Evolutionary conservation across 2,329 filamentous ascomycete species (phyloP), one percentile per base, ranked within the genome.

Genomic region (Arachnomyces sp.): DNA sequence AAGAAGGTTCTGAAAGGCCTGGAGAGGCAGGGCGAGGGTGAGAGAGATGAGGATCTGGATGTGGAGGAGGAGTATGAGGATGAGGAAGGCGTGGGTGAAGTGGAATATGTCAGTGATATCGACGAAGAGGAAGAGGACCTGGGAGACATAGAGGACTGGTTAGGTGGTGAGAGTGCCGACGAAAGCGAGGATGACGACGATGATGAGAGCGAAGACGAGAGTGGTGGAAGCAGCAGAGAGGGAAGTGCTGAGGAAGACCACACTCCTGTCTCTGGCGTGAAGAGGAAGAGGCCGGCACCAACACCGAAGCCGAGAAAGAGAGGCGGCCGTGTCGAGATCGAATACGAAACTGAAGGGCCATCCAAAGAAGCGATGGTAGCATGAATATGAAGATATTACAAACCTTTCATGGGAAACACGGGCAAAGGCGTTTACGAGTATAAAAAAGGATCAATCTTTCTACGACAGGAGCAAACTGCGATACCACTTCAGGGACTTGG

Each of bases 131-230:
- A 86, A 14, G 79, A 75, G 39, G 84, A 88, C 56, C 77, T 96
- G 37, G 86, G 95, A 63, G 90, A 96, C 60, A 95, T 96, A 39
- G 86, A 96, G 63, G 90, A 96, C 57, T 96, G 90, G 90, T 72
- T 95, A 36, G 88, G 82, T 52, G 86, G 80, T 45, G 84, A 75
- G 43, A 77, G 74, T 44, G 71, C 64, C 1, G 72, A 72, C 37
- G 70, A 69, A 29, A 67, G 62, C 40, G 65, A 63, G 25, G 58
- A 63, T 3, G 66, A 67, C 3, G 67, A 67, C n/a, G 67, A 78
- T 12, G 68, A 67, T 4, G 74, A 74, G 4, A 74, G 74, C 14
- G 77, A 79, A 9, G 73, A 73, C 5, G 75, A 77, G 28, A 68
- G 76, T n/a, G 76, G 77, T 2, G 76, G 76, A 8, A 70, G 74